phyloP scores from a whole-genome alignment of 768 basidiomycete genomes.

The Hericium erinaceus region DNA sequence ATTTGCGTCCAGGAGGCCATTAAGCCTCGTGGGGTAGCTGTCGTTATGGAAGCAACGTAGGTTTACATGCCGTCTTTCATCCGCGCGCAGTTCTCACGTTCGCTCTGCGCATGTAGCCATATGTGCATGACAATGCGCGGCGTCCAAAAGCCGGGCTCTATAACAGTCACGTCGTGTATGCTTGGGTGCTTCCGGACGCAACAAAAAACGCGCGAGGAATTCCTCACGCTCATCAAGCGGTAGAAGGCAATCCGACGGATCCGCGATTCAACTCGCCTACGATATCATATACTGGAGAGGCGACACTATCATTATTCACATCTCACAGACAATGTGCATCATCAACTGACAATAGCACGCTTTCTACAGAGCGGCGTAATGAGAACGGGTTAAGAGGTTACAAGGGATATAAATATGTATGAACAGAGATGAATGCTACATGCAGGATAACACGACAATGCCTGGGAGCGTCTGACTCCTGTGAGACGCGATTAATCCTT shows the following conservation, averaged over 20 bases:
- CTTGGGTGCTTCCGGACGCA: conserved; percentile 96
- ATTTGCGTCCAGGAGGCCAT: conserved; percentile 98
- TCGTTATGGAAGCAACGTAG: conserved; percentile 98
- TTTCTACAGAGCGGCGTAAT: not conserved
- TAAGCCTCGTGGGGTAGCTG: conserved; percentile 93
- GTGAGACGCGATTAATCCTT: conserved; percentile 35
- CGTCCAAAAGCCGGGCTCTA: conserved; percentile 95
- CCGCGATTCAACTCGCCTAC: conserved; percentile 43
- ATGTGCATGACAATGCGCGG: conserved; percentile 99
- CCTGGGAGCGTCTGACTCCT: not conserved
- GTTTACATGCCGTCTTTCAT: conserved; percentile 23
- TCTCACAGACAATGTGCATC: not conserved
- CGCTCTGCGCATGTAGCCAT: conserved; percentile 44
- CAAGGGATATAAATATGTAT: not conserved
- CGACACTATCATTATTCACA: not conserved
- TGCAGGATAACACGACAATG: conserved; percentile 1
- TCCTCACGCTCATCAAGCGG: conserved; percentile 74
- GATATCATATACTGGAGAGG: not conserved
- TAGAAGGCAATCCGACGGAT: conserved; percentile 6
- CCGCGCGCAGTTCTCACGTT: conserved; percentile 8
- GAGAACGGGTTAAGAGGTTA: not conserved
- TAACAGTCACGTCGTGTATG: conserved; percentile 97
- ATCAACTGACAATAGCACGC: not conserved
- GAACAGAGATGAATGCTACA: conserved; percentile 1
- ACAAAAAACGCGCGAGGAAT: conserved; percentile 97